These are phyloP conservation scores for Calocera cornea DNA, from an alignment of 768 basidiomycete species.

Conservation along the genomic window DNA sequence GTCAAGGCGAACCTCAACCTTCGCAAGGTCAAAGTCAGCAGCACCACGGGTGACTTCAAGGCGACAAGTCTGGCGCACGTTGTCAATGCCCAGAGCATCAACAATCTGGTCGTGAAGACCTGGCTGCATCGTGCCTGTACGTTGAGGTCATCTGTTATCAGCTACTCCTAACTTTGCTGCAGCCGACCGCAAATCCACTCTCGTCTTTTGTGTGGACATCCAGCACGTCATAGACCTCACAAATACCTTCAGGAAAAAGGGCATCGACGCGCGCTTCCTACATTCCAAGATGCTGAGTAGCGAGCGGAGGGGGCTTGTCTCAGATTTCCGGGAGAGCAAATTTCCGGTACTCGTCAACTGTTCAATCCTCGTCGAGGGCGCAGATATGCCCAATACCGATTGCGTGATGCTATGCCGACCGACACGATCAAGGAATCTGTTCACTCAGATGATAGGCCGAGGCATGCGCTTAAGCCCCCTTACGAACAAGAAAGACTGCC, in stretches of 20 bases:
- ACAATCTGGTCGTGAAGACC: constrained; percentile 60
- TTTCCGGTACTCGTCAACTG: constrained; percentile 88
- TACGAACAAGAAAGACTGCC: constrained; percentile 73
- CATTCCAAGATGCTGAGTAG: constrained; percentile 49
- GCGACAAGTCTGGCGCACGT: constrained; percentile 62
- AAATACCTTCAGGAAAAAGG: constrained; percentile 51
- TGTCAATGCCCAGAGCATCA: constrained; percentile 67
- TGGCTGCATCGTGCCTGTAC: constrained; percentile 79
- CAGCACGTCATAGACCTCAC: constrained; percentile 69
- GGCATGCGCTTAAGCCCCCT: constrained; percentile 75
- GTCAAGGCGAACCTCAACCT: constrained; percentile 65
- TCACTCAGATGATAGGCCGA: constrained; percentile 91
- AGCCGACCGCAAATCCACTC: constrained; percentile 65
- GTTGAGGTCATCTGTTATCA: constrained; percentile 14
- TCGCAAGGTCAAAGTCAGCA: constrained; percentile 48
- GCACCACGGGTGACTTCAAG: constrained; percentile 66
- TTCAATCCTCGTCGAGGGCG: constrained; percentile 83
- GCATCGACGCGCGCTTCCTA: constrained; percentile 75
- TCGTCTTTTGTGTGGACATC: constrained; percentile 84
- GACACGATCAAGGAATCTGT: constrained; percentile 76
- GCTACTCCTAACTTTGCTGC: not conserved
- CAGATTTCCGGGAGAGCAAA: constrained; percentile 50
- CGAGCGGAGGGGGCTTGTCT: constrained; percentile 52
- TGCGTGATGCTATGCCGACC: constrained; percentile 80
- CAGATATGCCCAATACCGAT: constrained; percentile 90